Evolutionary conservation across 2,329 filamentous ascomycete genomes (phyloP).

Genomic region (Aspergillus oerlinghausenensis): DNA sequence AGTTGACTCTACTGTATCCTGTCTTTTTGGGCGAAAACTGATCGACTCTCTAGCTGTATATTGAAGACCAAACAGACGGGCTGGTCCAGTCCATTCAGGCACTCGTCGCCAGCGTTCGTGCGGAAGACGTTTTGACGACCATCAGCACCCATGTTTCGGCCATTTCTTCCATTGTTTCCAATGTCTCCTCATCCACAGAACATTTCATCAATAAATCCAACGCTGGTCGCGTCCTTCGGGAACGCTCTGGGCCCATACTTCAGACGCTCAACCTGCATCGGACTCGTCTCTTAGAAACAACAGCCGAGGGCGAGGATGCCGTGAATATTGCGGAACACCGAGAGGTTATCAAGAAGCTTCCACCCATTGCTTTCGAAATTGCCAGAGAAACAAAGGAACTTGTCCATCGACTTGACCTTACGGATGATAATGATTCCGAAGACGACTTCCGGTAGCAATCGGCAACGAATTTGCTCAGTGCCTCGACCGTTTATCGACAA

Average conservation of each 20-base stretch:
- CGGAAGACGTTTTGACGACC: conserved; percentile 58
- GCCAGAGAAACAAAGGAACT: conserved; percentile 77
- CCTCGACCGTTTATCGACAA: background rate
- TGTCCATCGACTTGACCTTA: conserved; percentile 46
- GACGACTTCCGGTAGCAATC: conserved; percentile 36
- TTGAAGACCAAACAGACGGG: conserved; percentile 76
- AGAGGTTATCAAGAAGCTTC: conserved; percentile 65
- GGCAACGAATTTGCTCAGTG: background rate
- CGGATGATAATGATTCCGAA: conserved; percentile 33
- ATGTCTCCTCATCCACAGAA: conserved; percentile 64
- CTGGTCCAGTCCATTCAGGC: conserved; percentile 77
- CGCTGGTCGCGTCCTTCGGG: conserved; percentile 45
- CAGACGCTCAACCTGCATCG: conserved; percentile 56
- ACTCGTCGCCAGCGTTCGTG: conserved; percentile 69
- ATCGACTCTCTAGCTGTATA: conserved; percentile 56
- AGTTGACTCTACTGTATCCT: conserved; percentile 8
- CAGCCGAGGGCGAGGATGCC: conserved; percentile 57
- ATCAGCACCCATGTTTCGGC: conserved; percentile 66
- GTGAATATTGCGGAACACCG: conserved; percentile 48
- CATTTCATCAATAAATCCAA: conserved; percentile 48
- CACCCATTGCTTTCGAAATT: conserved; percentile 82
- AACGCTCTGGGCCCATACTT: conserved; percentile 40
- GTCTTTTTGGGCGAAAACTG: conserved; percentile 17
- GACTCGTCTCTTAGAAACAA: conserved; percentile 60
- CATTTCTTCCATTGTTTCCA: conserved; percentile 66